Evolutionary conservation across 495 filamentous ascomycete genomes (phyloP).

Genomic region (Hyaloscypha bicolor): DNA sequence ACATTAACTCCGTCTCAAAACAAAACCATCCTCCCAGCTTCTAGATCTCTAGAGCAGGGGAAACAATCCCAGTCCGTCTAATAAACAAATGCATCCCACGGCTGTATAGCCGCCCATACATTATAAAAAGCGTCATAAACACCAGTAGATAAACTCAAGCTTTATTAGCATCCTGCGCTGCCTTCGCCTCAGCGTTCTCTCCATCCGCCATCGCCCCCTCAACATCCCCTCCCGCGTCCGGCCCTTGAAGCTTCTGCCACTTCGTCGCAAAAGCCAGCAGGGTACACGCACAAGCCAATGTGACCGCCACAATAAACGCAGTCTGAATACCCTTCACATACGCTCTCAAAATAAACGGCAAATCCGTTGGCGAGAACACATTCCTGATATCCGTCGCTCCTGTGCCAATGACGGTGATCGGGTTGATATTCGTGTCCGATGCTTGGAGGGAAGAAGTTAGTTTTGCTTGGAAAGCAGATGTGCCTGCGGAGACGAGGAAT

Average conservation of each 20-base stretch:
- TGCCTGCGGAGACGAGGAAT: constrained; percentile 44
- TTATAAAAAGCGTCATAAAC: no score
- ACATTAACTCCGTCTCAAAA: no score
- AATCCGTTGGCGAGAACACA: constrained; percentile 43
- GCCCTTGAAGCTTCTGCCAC: constrained; percentile 69
- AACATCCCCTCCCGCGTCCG: no score
- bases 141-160: no score
- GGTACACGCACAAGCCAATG: constrained; percentile 16
- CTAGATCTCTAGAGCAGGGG: no score
- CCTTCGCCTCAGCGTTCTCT: no score
- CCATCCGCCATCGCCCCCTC: no score
- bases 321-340: constrained; percentile 61
- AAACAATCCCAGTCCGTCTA: no score
- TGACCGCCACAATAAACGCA: constrained; percentile 44
- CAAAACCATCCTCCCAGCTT: no score
- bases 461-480: constrained; percentile 47
- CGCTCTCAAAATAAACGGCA: constrained; percentile 52
- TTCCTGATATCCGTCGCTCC: constrained; percentile 53
- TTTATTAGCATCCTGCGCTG: no score
- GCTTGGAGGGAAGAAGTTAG: constrained; percentile 38
- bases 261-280: constrained; percentile 53
- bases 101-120: no score
- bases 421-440: constrained; percentile 43
- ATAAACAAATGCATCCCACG: no score
- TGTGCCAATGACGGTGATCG: constrained; percentile 41